Conservation (phyloP, 495 filamentous ascomycete species). For the Letharia columbiana region DNA sequence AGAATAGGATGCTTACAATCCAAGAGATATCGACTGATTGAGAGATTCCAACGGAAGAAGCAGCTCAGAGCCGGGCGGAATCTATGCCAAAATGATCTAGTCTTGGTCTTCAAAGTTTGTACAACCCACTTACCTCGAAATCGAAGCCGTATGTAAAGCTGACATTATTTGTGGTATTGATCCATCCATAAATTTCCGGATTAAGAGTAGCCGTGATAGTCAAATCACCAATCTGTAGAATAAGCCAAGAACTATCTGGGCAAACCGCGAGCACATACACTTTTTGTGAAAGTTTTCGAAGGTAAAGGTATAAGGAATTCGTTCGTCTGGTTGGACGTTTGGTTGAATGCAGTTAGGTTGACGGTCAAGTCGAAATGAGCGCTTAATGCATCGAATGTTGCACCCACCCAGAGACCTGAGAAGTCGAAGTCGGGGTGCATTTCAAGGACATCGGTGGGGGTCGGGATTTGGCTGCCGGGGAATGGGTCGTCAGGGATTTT, state of each 20-base stretch:
- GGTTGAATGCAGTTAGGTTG: slow-evolving; percentile 8
- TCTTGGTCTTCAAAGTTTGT: neutral
- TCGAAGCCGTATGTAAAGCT: slow-evolving; percentile 17
- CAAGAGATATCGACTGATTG: slow-evolving; percentile 12
- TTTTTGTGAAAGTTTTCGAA: slow-evolving; percentile 1
- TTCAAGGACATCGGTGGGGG: slow-evolving; percentile 10
- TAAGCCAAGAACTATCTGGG: neutral
- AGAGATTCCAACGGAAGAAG: slow-evolving; percentile 1
- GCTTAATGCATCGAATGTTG: slow-evolving; percentile 11
- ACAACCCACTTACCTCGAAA: slow-evolving; percentile 9
- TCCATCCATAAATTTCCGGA: slow-evolving; percentile 5
- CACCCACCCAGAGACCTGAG: slow-evolving; percentile 13
- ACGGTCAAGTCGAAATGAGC: slow-evolving; percentile 14
- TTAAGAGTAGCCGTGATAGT: neutral
- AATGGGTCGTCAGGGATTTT: neutral
- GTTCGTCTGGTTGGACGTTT: slow-evolving; percentile 8
- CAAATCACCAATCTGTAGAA: neutral
- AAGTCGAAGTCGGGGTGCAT: slow-evolving; percentile 22
- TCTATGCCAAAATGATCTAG: neutral
- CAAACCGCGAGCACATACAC: neutral
- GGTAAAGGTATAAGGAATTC: slow-evolving; percentile 11
- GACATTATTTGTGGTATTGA: slow-evolving; percentile 14
- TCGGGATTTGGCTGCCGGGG: neutral
- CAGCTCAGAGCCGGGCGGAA: slow-evolving; percentile 7
- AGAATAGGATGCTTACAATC: slow-evolving; percentile 7